Evolutionary conservation across 495 filamentous ascomycete species (phyloP).

Genomic region (Gamarada debralockiae): DNA sequence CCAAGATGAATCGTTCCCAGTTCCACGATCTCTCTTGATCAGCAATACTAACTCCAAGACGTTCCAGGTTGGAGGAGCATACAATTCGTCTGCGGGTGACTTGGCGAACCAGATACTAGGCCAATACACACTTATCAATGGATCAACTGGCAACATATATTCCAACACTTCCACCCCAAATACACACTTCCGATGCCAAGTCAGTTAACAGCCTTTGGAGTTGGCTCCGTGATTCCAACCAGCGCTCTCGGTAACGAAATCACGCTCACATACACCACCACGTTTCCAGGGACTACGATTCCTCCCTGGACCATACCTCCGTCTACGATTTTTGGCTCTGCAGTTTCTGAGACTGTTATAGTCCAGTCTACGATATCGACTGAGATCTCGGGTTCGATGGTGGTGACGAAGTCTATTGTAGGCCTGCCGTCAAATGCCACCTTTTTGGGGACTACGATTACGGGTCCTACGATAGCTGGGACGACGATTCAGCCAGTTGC

Average conservation of each 20-base stretch:
- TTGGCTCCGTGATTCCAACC: constrained; percentile 32
- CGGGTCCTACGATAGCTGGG: neutral
- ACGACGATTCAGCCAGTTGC: neutral
- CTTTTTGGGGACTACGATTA: constrained; percentile 9
- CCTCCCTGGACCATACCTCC: constrained; percentile 1
- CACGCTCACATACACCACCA: constrained; percentile 20
- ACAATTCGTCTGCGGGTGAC: constrained; percentile 25
- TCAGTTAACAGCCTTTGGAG: constrained; percentile 31
- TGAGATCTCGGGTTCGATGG: neutral
- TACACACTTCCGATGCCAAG: constrained; percentile 35
- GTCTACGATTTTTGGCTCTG: constrained; percentile 1
- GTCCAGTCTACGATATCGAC: neutral
- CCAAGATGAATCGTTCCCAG: too few relatives aligned
- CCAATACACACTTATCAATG: constrained; percentile 30
- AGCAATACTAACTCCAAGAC: too few relatives aligned
- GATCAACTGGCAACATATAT: constrained; percentile 35
- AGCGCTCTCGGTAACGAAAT: constrained; percentile 27
- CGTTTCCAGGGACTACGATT: constrained; percentile 11
- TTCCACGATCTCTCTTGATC: too few relatives aligned
- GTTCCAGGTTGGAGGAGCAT: constrained; percentile 24
- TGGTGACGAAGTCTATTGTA: neutral
- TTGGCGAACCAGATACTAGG: constrained; percentile 33
- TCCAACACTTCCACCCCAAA: constrained; percentile 29
- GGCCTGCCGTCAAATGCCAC: neutral
- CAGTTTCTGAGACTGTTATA: neutral